phyloP scores from a whole-genome alignment of 78 protist genomes.

The Dictyostelium citrinum region DNA sequence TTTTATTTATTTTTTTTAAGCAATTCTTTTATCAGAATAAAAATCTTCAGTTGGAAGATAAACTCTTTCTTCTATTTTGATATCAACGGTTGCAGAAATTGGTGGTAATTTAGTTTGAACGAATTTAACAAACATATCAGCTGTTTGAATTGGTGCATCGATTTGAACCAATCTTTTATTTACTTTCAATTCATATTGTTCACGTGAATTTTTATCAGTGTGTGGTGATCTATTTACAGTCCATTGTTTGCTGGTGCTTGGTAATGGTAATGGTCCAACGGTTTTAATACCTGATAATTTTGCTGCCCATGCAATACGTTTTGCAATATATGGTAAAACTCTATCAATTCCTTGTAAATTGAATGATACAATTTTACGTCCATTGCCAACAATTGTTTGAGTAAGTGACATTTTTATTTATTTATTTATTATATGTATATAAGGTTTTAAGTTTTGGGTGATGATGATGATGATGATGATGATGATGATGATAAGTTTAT shows the following conservation, averaged over 20 bases:
- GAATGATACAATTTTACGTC: constrained; percentile 58
- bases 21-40: constrained; percentile 59
- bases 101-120: constrained; percentile 67
- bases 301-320: constrained; percentile 71
- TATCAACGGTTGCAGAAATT: constrained; percentile 61
- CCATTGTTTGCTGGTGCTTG: constrained; percentile 19
- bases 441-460: no score
- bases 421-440: neutral
- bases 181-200: constrained; percentile 60
- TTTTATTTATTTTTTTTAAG: neutral
- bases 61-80: constrained; percentile 56
- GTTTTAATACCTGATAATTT: constrained; percentile 68
- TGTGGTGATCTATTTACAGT: constrained; percentile 80
- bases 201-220: constrained; percentile 63
- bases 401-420: constrained; percentile 9
- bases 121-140: constrained; percentile 53
- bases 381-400: constrained; percentile 40
- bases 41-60: constrained; percentile 26
- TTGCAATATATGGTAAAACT: constrained; percentile 67
- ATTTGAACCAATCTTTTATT: constrained; percentile 59
- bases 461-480: no score
- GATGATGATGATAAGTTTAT: no score
- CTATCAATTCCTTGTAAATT: constrained; percentile 59
- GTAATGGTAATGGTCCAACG: constrained; percentile 51
- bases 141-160: constrained; percentile 53